Base-by-base conservation (phyloP, 352 stramenopile genomes). In the Globisporangium splendens region DNA sequence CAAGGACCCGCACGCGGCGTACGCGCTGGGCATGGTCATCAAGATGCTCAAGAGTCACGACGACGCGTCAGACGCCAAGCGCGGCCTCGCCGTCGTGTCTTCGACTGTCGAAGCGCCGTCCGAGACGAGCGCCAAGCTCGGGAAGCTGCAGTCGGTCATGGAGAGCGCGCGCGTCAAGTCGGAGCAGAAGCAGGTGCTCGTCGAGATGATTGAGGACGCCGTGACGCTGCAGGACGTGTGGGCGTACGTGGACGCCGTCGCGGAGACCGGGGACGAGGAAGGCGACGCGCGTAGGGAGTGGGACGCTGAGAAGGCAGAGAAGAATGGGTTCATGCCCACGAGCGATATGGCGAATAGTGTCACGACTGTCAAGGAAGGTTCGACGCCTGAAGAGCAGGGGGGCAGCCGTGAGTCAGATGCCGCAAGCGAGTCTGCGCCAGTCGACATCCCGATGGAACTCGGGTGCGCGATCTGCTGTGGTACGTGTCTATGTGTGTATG, bases 391-490 rank as follows among this genome's bases (percentile, higher is more conserved):
- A 44, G 39, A 44, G 12, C 13, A 8, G 8, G 39, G 13, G 1
- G 10, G 17, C n/a, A 12, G 1, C 10, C 3, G 13, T 7, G n/a
- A 41, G 8, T 24, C 14, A 35, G 28, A 48, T 1, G 18, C 13
- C 28, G 31, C 41, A 22, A 44, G 39, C 39, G 39, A 44, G 10
- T 44, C 39, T 35, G 39, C 18, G 17, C 35, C 38, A 24, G 52
- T 48, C n/a, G 35, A 41, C 22, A 76, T 79, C 22, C 70, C 70
- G 3, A 54, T 57, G 41, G 68, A 61, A 57, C 52, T 79, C 18
- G 54, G 59, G 20, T 79, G 71, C 41, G 54, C 68, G 54, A 76
- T 79, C 46, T 79, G 71, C 46, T 77, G 71, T 47, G 70, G 71
- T 79, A 55, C 54, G 70, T 65, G n/a, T 42, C 2, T 8, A 35